These are phyloP conservation scores for Pythium myriotylum DNA, from an alignment of 352 stramenopile species.

Conservation along the genomic window DNA sequence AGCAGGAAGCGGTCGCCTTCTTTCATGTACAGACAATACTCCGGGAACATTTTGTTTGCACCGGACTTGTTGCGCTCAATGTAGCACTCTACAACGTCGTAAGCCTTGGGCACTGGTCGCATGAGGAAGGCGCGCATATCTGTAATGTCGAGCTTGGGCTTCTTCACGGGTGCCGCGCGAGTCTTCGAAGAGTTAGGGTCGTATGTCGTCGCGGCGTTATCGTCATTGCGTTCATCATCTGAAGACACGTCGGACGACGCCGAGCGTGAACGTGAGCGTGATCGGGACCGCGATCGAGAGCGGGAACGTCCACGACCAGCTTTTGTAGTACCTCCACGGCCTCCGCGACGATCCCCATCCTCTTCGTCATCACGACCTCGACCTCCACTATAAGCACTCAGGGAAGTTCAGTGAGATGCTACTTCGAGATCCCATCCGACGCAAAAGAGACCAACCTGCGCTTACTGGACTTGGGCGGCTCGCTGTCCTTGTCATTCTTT, in stretches of 20 bases:
- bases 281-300: constrained; percentile 55
- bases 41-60: constrained; percentile 93
- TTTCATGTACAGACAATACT: constrained; percentile 93
- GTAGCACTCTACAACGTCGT: constrained; percentile 94
- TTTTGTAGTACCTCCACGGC: constrained; percentile 38
- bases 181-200: constrained; percentile 44
- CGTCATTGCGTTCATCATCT: constrained; percentile 63
- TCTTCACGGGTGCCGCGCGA: constrained; percentile 45
- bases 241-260: constrained; percentile 64
- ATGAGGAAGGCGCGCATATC: constrained; percentile 82
- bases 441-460: constrained; percentile 39
- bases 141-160: constrained; percentile 81
- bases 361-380: constrained; percentile 63
- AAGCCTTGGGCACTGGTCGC: constrained; percentile 82
- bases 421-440: no score
- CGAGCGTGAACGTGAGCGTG: constrained; percentile 54
- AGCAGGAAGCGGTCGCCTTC: constrained; percentile 96
- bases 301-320: constrained; percentile 39
- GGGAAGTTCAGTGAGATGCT: no score
- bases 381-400: constrained; percentile 1
- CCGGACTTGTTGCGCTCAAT: constrained; percentile 92
- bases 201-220: constrained; percentile 62
- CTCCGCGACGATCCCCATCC: constrained; percentile 43
- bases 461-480: constrained; percentile 38
- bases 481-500: constrained; percentile 43